phyloP scores from a whole-genome alignment of 768 basidiomycete species.

The Rubroboletus satanas region DNA sequence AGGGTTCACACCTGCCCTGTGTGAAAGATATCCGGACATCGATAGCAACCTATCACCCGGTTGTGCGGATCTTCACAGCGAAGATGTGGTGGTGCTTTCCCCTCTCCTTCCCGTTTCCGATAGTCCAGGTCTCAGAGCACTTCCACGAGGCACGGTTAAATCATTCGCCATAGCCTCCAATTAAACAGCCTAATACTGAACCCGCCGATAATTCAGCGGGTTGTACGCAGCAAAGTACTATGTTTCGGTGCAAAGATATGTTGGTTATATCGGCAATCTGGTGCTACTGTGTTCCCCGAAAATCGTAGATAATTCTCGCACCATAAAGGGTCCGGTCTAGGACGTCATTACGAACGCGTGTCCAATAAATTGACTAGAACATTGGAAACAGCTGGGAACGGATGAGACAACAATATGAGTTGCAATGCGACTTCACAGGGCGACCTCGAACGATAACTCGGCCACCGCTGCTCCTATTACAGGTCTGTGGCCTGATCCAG shows the following conservation, averaged over 20 bases:
- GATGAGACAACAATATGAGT: not conserved
- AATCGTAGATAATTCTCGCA: not conserved
- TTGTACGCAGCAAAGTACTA: not conserved
- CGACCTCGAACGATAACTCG: not conserved
- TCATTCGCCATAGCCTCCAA: not conserved
- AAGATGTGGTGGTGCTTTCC: not conserved
- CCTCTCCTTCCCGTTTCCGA: conserved; percentile 4
- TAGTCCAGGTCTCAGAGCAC: conserved; percentile 4
- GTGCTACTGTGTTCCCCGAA: not conserved
- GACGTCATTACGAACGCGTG: not conserved
- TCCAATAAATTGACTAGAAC: not conserved
- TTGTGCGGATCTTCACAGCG: conserved; percentile 9
- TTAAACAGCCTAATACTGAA: not conserved
- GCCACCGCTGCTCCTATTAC: not conserved
- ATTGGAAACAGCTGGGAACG: conserved; percentile 1
- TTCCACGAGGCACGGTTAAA: conserved; percentile 2
- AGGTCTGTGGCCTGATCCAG: not conserved
- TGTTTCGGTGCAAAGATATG: not conserved
- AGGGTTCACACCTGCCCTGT: conserved; percentile 8
- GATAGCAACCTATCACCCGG: not conserved
- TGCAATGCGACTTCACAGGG: not conserved
- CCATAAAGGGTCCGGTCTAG: not conserved
- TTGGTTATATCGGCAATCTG: not conserved
- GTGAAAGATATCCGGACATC: conserved; percentile 1
- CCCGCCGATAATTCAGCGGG: not conserved